Percentiles rank a stretch among this genome's conserved stretches.
phyloP scores from a whole-genome alignment of 139 green algal genomes.

The Tetradesmus obliquus region DNA sequence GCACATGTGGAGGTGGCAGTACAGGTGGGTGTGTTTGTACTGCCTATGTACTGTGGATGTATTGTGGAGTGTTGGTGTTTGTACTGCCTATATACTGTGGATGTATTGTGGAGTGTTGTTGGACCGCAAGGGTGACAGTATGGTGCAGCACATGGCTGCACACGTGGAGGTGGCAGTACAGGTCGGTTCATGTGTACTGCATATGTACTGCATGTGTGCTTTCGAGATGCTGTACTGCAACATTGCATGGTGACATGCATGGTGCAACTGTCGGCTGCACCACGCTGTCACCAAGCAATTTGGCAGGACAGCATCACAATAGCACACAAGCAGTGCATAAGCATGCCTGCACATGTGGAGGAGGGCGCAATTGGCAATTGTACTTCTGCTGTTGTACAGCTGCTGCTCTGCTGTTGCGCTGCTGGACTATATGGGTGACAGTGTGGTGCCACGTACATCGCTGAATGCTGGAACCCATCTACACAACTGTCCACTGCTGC shows the following conservation, averaged over 20 bases:
- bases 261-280: background rate
- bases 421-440: background rate
- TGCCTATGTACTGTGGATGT: background rate
- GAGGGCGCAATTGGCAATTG: too few relatives aligned
- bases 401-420: background rate
- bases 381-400: background rate
- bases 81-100: background rate
- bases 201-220: background rate
- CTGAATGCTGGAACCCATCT: background rate
- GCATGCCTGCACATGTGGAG: background rate
- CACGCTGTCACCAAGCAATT: too few relatives aligned
- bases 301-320: background rate
- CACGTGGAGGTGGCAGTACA: background rate
- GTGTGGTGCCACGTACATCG: background rate
- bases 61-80: background rate
- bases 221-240: background rate
- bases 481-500: background rate
- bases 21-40: background rate
- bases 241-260: background rate
- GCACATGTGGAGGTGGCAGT: background rate
- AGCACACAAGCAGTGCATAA: background rate
- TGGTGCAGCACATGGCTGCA: background rate
- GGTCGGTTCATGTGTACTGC: background rate
- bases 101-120: background rate
- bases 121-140: background rate